Percentiles rank a stretch among this genome's conserved stretches.
Evolutionary conservation across 2,329 filamentous ascomycete species (phyloP).

Genomic region (Myriosclerotinia curreyana): DNA sequence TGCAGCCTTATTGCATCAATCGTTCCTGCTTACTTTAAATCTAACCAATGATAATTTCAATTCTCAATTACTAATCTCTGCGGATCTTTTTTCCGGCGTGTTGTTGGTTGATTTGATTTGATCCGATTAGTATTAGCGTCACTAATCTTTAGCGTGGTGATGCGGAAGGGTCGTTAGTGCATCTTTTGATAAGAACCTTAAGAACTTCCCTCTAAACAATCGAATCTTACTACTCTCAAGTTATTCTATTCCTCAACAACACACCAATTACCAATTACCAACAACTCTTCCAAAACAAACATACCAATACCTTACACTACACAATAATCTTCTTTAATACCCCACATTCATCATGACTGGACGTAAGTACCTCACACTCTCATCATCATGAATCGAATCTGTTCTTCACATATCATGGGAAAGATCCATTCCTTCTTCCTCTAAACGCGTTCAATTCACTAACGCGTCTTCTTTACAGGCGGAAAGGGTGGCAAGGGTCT

Average conservation of each 20-base stretch:
- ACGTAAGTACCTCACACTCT: slow-evolving; percentile 46
- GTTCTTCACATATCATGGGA: background rate
- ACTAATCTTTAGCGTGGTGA: slow-evolving; percentile 27
- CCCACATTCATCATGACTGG: slow-evolving; percentile 53
- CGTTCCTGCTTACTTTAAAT: background rate
- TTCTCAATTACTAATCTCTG: too few relatives aligned
- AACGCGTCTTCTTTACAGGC: slow-evolving; percentile 35
- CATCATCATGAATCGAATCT: background rate
- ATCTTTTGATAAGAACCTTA: slow-evolving; percentile 31
- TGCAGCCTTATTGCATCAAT: slow-evolving; percentile 4
- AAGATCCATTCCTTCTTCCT: slow-evolving; percentile 7
- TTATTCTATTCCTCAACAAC: slow-evolving; percentile 1
- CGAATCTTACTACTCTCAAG: slow-evolving; percentile 25
- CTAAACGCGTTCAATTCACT: slow-evolving; percentile 20
- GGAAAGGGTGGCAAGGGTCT: slow-evolving; percentile 84
- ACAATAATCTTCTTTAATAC: slow-evolving; percentile 11
- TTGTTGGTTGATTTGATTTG: slow-evolving; percentile 3
- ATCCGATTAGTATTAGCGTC: slow-evolving; percentile 28
- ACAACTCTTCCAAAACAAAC: slow-evolving; percentile 7
- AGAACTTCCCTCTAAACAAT: slow-evolving; percentile 14
- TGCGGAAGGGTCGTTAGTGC: slow-evolving; percentile 32
- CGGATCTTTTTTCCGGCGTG: background rate
- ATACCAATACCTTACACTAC: slow-evolving; percentile 9
- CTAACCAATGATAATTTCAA: slow-evolving; percentile 6
- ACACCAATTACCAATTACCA: slow-evolving; percentile 18